These are phyloP conservation scores for Aegilops bicornis DNA, from an alignment of 176 grass and related monocot genomes.

Conservation along the genomic window DNA sequence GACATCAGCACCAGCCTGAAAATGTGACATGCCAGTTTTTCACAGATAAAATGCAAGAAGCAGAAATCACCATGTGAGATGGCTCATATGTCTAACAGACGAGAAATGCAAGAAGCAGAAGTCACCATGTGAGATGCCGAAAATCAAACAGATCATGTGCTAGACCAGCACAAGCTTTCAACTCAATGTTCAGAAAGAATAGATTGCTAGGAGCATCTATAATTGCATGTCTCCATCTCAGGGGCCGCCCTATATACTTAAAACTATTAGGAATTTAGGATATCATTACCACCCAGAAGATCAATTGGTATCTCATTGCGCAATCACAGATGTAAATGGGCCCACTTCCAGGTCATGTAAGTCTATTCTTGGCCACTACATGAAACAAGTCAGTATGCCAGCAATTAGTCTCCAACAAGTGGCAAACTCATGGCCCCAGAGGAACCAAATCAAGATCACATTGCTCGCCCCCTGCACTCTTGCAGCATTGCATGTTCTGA, in stretches of 20 bases:
- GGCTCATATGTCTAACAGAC: neutral
- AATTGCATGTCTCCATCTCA: too few species aligned
- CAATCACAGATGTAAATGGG: neutral
- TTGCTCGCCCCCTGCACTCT: neutral
- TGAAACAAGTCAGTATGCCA: neutral
- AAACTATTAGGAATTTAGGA: too few species aligned
- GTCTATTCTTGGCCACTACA: neutral
- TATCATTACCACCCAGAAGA: too few species aligned
- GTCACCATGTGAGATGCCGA: neutral
- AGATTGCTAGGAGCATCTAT: too few species aligned
- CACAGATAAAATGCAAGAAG: neutral
- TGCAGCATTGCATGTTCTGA: constrained; percentile 30
- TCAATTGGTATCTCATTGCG: neutral
- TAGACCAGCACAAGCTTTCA: neutral
- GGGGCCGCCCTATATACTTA: too few species aligned
- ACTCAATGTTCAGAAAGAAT: neutral
- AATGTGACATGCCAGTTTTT: too few species aligned
- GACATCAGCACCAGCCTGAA: neutral
- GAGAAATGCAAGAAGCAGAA: neutral
- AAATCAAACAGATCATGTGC: neutral
- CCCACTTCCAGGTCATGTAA: neutral
- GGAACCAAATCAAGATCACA: neutral
- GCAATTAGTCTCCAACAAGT: neutral
- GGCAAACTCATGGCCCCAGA: neutral
- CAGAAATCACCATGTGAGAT: neutral